These are phyloP conservation scores for Solanum chiquidenum DNA, from an alignment of 257 asterid genomes.

Conservation along the genomic window DNA sequence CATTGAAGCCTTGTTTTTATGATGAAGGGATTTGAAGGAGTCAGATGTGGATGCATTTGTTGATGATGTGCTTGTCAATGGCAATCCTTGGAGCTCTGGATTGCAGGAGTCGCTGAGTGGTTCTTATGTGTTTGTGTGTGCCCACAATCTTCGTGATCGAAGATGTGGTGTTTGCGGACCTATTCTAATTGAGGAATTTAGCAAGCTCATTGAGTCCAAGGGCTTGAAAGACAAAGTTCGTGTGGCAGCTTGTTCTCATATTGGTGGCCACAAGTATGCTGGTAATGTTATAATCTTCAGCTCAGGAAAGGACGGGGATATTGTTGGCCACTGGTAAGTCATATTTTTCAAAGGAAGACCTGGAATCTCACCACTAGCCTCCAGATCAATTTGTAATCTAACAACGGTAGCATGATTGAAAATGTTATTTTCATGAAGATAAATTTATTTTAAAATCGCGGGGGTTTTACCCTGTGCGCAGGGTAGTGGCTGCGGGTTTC, in stretches of 20 bases:
- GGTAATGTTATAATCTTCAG: conserved; percentile 80
- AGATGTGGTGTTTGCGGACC: conserved; percentile 99
- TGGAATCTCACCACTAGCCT: not conserved
- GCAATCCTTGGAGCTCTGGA: conserved; percentile 68
- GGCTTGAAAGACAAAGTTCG: conserved; percentile 39
- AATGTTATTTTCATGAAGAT: not conserved
- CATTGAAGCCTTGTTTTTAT: not conserved
- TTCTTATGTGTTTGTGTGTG: conserved; percentile 83
- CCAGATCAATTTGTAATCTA: not conserved
- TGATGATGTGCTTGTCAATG: conserved; percentile 76
- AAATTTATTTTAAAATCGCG: not conserved
- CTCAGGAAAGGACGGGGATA: conserved; percentile 52
- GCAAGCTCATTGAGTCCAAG: conserved; percentile 54
- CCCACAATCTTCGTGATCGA: conserved; percentile 73
- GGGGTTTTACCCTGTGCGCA: no score
- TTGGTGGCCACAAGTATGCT: conserved; percentile 98
- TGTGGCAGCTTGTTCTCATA: conserved; percentile 88
- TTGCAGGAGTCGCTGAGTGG: conserved; percentile 54
- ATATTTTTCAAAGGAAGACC: not conserved
- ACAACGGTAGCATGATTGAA: not conserved
- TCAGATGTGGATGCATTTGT: conserved; percentile 71
- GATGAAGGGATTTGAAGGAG: conserved; percentile 65
- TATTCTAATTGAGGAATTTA: conserved; percentile 64
- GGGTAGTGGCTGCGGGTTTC: no score
- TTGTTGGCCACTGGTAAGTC: conserved; percentile 80